phyloP scores from a whole-genome alignment of 2,329 filamentous ascomycete species.

The Ceratocystis variospora region DNA sequence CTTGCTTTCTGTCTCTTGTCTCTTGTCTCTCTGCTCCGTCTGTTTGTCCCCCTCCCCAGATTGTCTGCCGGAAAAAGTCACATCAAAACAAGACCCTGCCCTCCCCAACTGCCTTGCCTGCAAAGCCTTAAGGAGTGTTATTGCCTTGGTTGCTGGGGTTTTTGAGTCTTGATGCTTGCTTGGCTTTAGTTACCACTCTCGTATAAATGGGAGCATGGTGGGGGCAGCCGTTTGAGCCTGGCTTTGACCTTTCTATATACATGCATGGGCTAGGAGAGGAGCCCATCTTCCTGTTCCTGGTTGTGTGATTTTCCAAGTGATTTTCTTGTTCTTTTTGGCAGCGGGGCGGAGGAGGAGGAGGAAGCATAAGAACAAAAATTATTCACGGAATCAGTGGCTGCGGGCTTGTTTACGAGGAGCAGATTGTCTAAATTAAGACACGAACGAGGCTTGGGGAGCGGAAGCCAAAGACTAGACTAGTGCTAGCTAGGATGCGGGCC shows the following conservation, averaged over 20 bases:
- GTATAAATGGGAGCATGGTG: background rate
- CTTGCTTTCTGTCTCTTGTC: too few species aligned
- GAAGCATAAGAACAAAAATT: background rate
- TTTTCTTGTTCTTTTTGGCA: background rate
- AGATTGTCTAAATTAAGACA: constrained; percentile 5
- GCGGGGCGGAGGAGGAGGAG: background rate
- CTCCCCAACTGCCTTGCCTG: too few species aligned
- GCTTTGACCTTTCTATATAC: background rate
- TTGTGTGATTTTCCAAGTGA: background rate
- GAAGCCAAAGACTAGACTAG: constrained; percentile 40
- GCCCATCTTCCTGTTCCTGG: background rate
- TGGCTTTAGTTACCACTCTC: background rate
- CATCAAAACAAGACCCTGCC: too few species aligned
- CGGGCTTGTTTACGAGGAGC: background rate
- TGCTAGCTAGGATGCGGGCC: background rate
- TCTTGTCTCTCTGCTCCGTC: too few species aligned
- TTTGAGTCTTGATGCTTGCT: background rate
- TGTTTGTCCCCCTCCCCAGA: too few species aligned
- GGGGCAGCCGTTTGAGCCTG: background rate
- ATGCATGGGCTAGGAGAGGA: background rate
- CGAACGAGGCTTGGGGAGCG: background rate
- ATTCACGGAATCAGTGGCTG: background rate
- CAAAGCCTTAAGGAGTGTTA: background rate
- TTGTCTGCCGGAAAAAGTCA: too few species aligned
- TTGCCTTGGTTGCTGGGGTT: background rate